Conservation (phyloP, 2,329 filamentous ascomycete species). For the Penicillium brasilianum region DNA sequence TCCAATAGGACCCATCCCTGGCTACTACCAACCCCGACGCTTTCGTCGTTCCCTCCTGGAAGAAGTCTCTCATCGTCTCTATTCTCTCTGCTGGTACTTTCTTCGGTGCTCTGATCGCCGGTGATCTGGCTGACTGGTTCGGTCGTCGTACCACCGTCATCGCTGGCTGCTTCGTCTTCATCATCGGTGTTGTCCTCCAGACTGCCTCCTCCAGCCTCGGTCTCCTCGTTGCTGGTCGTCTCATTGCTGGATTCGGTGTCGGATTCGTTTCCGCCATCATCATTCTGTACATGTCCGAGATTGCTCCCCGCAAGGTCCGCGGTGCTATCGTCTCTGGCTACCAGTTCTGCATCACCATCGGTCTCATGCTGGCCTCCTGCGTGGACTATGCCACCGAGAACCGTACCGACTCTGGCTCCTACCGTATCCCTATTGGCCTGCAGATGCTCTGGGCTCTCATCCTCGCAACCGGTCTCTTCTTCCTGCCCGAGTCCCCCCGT, state of each 20-base stretch:
- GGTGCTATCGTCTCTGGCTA: constrained; percentile 81
- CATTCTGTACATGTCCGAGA: constrained; percentile 87
- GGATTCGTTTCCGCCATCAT: constrained; percentile 81
- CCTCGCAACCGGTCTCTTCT: constrained; percentile 71
- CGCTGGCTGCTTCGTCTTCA: constrained; percentile 72
- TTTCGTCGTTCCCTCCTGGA: constrained; percentile 53
- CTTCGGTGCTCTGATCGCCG: constrained; percentile 76
- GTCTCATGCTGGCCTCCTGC: constrained; percentile 74
- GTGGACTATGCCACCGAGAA: constrained; percentile 74
- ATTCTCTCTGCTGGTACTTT: constrained; percentile 80
- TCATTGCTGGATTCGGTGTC: constrained; percentile 77
- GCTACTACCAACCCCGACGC: constrained; percentile 38
- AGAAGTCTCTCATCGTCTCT: constrained; percentile 70
- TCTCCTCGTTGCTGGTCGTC: constrained; percentile 72
- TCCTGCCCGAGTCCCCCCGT: constrained; percentile 84
- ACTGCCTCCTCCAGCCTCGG: constrained; percentile 61
- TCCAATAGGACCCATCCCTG: constrained; percentile 3
- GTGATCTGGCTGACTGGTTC: constrained; percentile 75
- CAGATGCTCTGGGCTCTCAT: constrained; percentile 83
- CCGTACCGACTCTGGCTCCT: constrained; percentile 66
- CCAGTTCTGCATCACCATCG: constrained; percentile 82
- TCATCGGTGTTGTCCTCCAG: constrained; percentile 70
- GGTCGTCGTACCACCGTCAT: constrained; percentile 71
- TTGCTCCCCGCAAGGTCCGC: constrained; percentile 73
- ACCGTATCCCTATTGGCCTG: constrained; percentile 79